Evolutionary conservation across 352 stramenopile genomes (phyloP).

Genomic region (Pythium aristosporum): DNA sequence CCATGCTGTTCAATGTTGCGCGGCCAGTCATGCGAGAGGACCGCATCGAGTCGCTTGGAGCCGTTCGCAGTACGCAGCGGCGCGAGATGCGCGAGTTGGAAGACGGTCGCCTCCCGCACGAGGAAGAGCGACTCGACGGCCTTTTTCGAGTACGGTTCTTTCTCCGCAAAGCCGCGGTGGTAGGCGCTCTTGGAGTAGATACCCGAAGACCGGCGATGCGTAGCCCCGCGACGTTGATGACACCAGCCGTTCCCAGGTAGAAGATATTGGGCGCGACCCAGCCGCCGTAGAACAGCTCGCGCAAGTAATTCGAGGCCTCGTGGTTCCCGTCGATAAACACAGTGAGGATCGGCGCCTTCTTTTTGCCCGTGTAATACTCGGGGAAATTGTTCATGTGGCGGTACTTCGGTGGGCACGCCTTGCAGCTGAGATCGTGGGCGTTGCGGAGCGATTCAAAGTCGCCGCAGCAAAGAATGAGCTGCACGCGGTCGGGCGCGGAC

Average conservation of each 20-base stretch:
- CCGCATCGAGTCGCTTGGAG: constrained; percentile 72
- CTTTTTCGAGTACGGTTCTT: constrained; percentile 34
- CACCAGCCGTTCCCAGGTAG: constrained; percentile 93
- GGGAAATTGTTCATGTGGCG: constrained; percentile 91
- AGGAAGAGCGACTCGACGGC: constrained; percentile 79
- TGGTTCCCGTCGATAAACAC: constrained; percentile 99
- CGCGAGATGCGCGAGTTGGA: constrained; percentile 91
- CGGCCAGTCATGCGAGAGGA: constrained; percentile 98
- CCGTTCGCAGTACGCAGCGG: no score
- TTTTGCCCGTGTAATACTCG: constrained; percentile 94
- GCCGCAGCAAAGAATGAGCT: constrained; percentile 97
- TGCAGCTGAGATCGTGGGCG: constrained; percentile 90
- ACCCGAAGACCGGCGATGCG: constrained; percentile 95
- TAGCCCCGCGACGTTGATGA: constrained; percentile 90
- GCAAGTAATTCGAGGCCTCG: constrained; percentile 96
- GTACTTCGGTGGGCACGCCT: constrained; percentile 97
- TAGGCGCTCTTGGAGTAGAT: constrained; percentile 90
- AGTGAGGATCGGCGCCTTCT: constrained; percentile 92
- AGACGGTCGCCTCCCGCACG: constrained; percentile 88
- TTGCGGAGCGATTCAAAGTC: constrained; percentile 99
- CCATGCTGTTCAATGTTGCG: constrained; percentile 95
- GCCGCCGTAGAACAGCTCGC: constrained; percentile 95
- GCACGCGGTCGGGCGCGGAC: constrained; percentile 72
- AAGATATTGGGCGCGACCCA: constrained; percentile 99
- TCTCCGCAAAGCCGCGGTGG: no score